Evolutionary conservation across 192 early-diverging fungal genomes (phyloP).

Genomic region (Gonapodya prolifera): DNA sequence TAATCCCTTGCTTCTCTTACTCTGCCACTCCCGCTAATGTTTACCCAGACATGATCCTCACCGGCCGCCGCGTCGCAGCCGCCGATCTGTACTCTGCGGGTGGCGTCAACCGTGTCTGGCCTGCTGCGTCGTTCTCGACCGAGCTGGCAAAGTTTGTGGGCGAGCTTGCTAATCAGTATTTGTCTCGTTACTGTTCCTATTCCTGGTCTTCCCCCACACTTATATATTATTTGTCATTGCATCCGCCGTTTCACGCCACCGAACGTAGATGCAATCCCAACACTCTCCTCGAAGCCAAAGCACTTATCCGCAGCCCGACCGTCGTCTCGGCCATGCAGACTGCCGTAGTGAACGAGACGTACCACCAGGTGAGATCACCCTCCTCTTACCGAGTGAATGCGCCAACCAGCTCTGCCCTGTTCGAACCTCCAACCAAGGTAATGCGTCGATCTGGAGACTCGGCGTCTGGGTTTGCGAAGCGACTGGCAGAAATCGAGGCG

Average conservation of each 20-base stretch:
- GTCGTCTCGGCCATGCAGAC: neutral
- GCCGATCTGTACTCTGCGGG: neutral
- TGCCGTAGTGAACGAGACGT: neutral
- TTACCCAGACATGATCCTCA: neutral
- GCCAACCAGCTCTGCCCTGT: neutral
- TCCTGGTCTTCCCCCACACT: too few relatives aligned
- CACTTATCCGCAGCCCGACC: neutral
- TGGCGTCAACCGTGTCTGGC: neutral
- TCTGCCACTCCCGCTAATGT: neutral
- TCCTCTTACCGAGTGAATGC: too few relatives aligned
- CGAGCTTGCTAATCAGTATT: neutral
- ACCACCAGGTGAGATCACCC: too few relatives aligned
- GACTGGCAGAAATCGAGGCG: neutral
- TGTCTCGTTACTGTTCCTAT: too few relatives aligned
- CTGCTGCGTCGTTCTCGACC: neutral
- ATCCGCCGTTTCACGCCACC: too few relatives aligned
- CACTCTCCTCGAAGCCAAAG: neutral
- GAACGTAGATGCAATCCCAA: neutral
- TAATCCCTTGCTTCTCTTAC: too few relatives aligned
- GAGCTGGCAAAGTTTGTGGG: neutral
- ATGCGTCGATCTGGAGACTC: too few relatives aligned
- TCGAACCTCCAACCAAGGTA: too few relatives aligned
- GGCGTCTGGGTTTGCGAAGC: neutral
- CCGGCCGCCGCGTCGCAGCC: neutral
- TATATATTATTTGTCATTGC: too few relatives aligned